Evolutionary conservation across 371 early-diverging fungal species (phyloP).

Genomic region (Umbelopsis sp.): DNA sequence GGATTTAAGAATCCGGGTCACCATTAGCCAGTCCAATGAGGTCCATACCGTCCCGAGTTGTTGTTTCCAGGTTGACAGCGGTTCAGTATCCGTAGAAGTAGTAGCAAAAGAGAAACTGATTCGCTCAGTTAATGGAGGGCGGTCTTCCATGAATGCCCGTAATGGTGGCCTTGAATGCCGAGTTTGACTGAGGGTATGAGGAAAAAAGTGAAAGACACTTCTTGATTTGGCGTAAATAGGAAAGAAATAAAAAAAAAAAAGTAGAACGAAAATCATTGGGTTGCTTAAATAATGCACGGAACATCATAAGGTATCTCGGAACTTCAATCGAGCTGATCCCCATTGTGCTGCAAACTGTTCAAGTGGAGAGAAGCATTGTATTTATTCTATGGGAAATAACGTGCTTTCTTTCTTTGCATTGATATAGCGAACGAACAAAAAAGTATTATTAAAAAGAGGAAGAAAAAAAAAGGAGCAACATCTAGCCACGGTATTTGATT

Average conservation of each 20-base stretch:
- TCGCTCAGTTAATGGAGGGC: conserved; percentile 11
- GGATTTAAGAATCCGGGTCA: conserved; percentile 46
- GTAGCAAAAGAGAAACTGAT: conserved; percentile 40
- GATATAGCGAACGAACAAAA: background rate
- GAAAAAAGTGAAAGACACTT: background rate
- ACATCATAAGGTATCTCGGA: too few species aligned
- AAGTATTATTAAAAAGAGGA: background rate
- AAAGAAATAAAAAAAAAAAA: too few species aligned
- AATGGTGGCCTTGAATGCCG: background rate
- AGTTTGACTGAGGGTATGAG: background rate
- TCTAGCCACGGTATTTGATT: too few species aligned
- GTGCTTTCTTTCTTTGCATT: background rate
- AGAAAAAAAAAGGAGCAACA: background rate
- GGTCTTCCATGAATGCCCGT: background rate
- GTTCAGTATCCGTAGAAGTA: conserved; percentile 33
- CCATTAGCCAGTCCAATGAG: conserved; percentile 42
- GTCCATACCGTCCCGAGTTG: conserved; percentile 40
- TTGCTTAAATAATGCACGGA: too few species aligned
- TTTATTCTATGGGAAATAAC: background rate
- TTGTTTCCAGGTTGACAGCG: conserved; percentile 38
- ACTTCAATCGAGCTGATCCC: too few species aligned
- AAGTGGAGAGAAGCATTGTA: too few species aligned
- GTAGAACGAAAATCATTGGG: too few species aligned
- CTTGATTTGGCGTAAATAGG: too few species aligned
- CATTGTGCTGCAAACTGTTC: too few species aligned